These are phyloP conservation scores for Aspergillus floridensis DNA, from an alignment of 2,329 filamentous ascomycete genomes.

Conservation along the genomic window DNA sequence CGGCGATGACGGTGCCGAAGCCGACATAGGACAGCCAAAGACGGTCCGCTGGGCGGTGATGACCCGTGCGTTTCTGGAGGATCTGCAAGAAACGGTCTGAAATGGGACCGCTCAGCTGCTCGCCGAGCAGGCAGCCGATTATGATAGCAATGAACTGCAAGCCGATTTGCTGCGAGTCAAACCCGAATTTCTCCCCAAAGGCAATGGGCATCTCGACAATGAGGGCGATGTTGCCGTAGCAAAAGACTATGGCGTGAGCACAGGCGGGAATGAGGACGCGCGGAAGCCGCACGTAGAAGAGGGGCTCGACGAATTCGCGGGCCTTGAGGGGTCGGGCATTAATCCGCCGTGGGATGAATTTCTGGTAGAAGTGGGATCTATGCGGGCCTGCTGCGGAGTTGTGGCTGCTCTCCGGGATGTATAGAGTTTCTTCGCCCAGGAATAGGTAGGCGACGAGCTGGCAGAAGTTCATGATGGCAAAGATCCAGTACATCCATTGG, in stretches of 20 bases:
- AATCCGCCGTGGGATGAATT: conserved; percentile 45
- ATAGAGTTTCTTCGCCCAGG: conserved; percentile 54
- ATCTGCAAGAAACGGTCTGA: conserved; percentile 54
- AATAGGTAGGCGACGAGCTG: conserved; percentile 56
- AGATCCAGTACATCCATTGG: conserved; percentile 58
- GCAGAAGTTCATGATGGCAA: conserved; percentile 55
- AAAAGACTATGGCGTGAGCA: conserved; percentile 57
- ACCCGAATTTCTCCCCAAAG: conserved; percentile 54
- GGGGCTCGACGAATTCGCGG: conserved; percentile 51
- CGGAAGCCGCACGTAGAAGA: conserved; percentile 43
- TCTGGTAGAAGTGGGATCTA: conserved; percentile 28
- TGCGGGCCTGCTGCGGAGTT: conserved; percentile 31
- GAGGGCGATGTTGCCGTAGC: conserved; percentile 52
- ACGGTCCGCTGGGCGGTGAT: conserved; percentile 49
- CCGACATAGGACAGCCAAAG: conserved; percentile 59
- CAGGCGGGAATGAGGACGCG: conserved; percentile 51
- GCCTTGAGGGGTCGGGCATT: conserved; percentile 46
- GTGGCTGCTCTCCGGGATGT: conserved; percentile 40
- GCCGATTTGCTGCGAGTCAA: conserved; percentile 57
- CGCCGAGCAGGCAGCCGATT: conserved; percentile 57
- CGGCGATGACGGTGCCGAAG: conserved; percentile 50
- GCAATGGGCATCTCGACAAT: conserved; percentile 60
- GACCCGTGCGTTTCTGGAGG: conserved; percentile 15
- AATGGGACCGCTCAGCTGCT: conserved; percentile 55
- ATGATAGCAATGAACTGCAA: conserved; percentile 58